Evolutionary conservation across 1,284 basidiomycete genomes (phyloP), one percentile per base, ranked within the genome.

Genomic region (Boletus smithii): DNA sequence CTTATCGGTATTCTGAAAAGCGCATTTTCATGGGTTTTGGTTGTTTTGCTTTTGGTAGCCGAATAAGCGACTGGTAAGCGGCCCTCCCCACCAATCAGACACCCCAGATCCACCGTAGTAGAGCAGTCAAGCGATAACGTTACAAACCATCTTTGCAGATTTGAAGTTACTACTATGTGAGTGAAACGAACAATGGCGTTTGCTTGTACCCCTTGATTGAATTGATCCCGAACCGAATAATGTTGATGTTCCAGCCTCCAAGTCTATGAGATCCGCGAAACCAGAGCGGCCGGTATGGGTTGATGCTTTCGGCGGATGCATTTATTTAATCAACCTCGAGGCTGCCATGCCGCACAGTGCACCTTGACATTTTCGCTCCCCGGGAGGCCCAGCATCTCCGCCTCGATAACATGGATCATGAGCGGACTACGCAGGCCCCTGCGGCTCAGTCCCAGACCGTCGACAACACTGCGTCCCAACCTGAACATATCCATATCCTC

Each of bases 191-290:
- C n/a, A n/a, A n/a, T n/a, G n/a, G n/a, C n/a, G n/a, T n/a, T n/a
- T n/a, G n/a, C n/a, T n/a, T 14, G 17, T 29, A 18, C 27, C 18
- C 26, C 13, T 20, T 5, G 8, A 31, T 8, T 6, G 7, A 4
- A 20, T 31, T 29, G 20, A 43, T 31, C 22, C 34, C 24, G 56
- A 48, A 42, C 57, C 50, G 48, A 58, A 36, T 29, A 54, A 32
- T 37, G 10, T 37, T 30, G 13, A 11, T 11, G 27, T 9, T 11
- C 30, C n/a, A n/a, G 30, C 7, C 13, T 9, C 17, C 3, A 11
- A 26, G 11, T 14, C 10, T 26, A 27, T 26, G n/a, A 37, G n/a
- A 4, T 30, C 38, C 18, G 13, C 38, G 10, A n/a, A n/a, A 22
- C 20, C n/a, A 17, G 24, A 17, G 27, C 8, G n/a, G 37, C 26